These are phyloP conservation scores for Cardiospermum halicacabum DNA, from an alignment of 345 rosid species.

Conservation along the genomic window DNA sequence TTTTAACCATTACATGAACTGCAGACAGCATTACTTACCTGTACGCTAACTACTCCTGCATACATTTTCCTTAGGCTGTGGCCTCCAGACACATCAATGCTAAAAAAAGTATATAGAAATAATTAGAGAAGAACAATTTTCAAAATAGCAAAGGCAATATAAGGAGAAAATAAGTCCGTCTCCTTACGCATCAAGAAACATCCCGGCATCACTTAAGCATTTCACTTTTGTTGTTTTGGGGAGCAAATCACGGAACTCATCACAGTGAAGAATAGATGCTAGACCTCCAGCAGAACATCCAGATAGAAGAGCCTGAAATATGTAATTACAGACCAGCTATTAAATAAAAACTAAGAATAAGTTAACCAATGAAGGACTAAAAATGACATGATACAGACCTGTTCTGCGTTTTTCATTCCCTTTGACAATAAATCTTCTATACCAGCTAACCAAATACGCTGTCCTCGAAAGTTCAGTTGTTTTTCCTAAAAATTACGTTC, in stretches of 20 bases:
- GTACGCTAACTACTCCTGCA: constrained; percentile 69
- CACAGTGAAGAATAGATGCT: constrained; percentile 84
- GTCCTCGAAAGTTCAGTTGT: constrained; percentile 71
- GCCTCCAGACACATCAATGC: constrained; percentile 81
- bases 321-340: background rate
- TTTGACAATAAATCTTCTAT: constrained; percentile 55
- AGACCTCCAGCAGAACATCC: constrained; percentile 97
- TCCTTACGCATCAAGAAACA: constrained; percentile 84
- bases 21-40: constrained; percentile 37
- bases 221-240: constrained; percentile 67
- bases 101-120: constrained; percentile 19
- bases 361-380: background rate
- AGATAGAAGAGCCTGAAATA: constrained; percentile 77
- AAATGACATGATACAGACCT: constrained; percentile 32
- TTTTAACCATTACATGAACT: background rate
- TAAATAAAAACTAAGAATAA: background rate
- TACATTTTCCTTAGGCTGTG: constrained; percentile 60
- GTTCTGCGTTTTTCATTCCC: constrained; percentile 81
- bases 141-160: background rate
- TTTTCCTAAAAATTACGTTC: constrained; percentile 27
- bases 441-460: constrained; percentile 73
- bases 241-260: constrained; percentile 54
- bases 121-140: background rate
- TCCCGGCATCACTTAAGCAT: constrained; percentile 91
- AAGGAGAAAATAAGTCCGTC: constrained; percentile 14